Evolutionary conservation across 805 yeast species (phyloP).

Genomic region (Ogataea degrootiae): DNA sequence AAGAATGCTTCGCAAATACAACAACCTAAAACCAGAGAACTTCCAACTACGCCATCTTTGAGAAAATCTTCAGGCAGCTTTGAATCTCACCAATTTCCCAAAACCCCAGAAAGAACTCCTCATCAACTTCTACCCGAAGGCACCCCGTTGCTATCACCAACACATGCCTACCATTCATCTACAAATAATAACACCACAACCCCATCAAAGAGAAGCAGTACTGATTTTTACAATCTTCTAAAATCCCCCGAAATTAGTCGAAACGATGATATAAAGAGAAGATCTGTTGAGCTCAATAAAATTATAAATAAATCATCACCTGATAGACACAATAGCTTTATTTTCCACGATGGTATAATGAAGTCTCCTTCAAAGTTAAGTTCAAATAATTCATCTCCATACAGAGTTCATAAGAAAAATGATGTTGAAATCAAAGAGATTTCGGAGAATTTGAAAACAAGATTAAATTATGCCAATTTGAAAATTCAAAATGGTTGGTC

Average conservation of each 20-base stretch:
- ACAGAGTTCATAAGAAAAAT: conserved; percentile 26
- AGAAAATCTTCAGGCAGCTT: conserved; percentile 13
- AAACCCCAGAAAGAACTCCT: conserved; percentile 29
- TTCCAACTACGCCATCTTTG: conserved; percentile 25
- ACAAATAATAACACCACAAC: conserved; percentile 11
- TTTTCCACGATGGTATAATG: conserved; percentile 23
- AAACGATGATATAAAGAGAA: conserved; percentile 23
- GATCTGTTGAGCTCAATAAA: conserved; percentile 29
- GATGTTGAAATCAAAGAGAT: conserved; percentile 32
- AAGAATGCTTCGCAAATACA: neutral
- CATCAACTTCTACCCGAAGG: conserved; percentile 24
- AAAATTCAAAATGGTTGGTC: conserved; percentile 36
- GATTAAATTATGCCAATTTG: conserved; percentile 33
- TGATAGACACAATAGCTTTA: conserved; percentile 17
- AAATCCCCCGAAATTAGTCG: conserved; percentile 31
- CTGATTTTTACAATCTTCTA: conserved; percentile 32
- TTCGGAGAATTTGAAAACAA: conserved; percentile 31
- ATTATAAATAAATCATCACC: conserved; percentile 24
- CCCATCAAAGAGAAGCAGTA: conserved; percentile 29
- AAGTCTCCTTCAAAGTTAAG: conserved; percentile 21
- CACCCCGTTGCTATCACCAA: conserved; percentile 32
- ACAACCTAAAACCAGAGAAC: conserved; percentile 7
- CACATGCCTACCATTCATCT: conserved; percentile 15
- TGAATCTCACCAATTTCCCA: conserved; percentile 20
- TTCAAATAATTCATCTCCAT: conserved; percentile 12